A percentile compares a stretch with the other conserved stretches of the same genome.
phyloP scores from a whole-genome alignment of 2,329 filamentous ascomycete species.

The Pseudopyrenochaeta lycopersici region DNA sequence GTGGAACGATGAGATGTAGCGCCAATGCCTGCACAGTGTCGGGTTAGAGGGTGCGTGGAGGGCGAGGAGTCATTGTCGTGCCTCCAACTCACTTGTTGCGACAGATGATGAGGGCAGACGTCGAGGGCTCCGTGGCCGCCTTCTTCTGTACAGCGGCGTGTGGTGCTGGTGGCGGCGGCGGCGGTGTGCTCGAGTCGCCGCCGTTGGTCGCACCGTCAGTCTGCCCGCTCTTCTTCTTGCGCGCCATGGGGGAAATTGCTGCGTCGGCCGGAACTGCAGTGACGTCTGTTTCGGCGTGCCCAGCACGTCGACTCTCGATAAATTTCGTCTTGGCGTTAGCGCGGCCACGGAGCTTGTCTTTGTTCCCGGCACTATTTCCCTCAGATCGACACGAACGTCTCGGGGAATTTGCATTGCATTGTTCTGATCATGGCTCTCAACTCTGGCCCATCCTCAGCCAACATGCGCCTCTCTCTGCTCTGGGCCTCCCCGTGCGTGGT shows the following conservation, averaged over 20 bases:
- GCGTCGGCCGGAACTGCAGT: not conserved
- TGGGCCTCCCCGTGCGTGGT: too few species aligned
- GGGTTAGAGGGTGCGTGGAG: constrained; percentile 14
- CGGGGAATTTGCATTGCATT: not conserved
- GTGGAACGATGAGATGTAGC: constrained; percentile 83
- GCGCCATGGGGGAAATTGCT: constrained; percentile 33
- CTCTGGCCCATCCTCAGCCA: not conserved
- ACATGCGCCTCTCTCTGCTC: too few species aligned
- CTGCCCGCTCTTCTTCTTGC: constrained; percentile 46
- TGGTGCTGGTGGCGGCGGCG: constrained; percentile 10
- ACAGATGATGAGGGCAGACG: constrained; percentile 51
- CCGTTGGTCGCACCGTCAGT: constrained; percentile 22
- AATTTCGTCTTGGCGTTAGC: constrained; percentile 28
- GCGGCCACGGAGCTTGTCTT: constrained; percentile 13
- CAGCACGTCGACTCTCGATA: constrained; percentile 14
- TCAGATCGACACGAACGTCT: not conserved
- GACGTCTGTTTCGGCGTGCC: constrained; percentile 11
- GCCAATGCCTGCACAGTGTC: constrained; percentile 72
- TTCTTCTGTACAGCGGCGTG: constrained; percentile 7
- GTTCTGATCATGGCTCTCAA: not conserved
- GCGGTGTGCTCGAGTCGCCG: constrained; percentile 16
- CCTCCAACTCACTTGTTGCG: constrained; percentile 54
- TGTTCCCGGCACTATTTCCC: constrained; percentile 7
- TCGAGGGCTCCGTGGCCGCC: constrained; percentile 21
- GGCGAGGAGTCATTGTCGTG: constrained; percentile 24